These are phyloP conservation scores for Fibroporia radiculosa DNA, from an alignment of 768 basidiomycete species.

Conservation along the genomic window DNA sequence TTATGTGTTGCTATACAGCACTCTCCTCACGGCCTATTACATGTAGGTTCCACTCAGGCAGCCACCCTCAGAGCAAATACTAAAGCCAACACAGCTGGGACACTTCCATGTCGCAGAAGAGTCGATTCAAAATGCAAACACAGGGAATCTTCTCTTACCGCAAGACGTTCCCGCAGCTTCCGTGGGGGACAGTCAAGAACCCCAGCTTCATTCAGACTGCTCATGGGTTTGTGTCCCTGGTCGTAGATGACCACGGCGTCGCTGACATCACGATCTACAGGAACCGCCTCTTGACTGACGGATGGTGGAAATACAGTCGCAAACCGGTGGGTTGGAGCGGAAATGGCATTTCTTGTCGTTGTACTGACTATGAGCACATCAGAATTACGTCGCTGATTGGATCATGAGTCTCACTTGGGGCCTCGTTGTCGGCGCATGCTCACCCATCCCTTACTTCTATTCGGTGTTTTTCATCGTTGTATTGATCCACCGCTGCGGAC, in stretches of 20 bases:
- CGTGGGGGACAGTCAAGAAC: conserved; percentile 73
- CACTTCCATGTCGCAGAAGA: conserved; percentile 93
- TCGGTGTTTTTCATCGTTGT: conserved; percentile 94
- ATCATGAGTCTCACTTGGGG: conserved; percentile 82
- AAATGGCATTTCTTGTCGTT: neutral
- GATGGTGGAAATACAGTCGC: conserved; percentile 92
- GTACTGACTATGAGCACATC: neutral
- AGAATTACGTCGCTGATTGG: conserved; percentile 97
- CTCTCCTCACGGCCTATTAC: conserved; percentile 78
- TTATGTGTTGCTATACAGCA: conserved; percentile 66
- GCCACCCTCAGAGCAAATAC: neutral
- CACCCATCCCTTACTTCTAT: conserved; percentile 93
- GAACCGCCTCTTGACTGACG: conserved; percentile 84
- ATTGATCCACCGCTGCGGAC: conserved; percentile 80
- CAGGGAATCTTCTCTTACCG: conserved; percentile 82
- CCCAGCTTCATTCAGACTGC: conserved; percentile 90
- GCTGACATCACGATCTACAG: conserved; percentile 28
- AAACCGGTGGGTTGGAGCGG: conserved; percentile 66
- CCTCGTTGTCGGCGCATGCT: conserved; percentile 62
- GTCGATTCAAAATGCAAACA: conserved; percentile 94
- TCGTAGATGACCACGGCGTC: too few relatives aligned
- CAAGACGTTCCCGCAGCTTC: conserved; percentile 91
- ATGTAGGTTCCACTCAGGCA: conserved; percentile 44
- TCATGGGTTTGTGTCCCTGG: conserved; percentile 73
- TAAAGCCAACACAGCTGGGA: conserved; percentile 89